Evolutionary conservation across 2,329 filamentous ascomycete species (phyloP), one percentile per base, ranked within the genome.

Genomic region (Aureobasidium zeae): DNA sequence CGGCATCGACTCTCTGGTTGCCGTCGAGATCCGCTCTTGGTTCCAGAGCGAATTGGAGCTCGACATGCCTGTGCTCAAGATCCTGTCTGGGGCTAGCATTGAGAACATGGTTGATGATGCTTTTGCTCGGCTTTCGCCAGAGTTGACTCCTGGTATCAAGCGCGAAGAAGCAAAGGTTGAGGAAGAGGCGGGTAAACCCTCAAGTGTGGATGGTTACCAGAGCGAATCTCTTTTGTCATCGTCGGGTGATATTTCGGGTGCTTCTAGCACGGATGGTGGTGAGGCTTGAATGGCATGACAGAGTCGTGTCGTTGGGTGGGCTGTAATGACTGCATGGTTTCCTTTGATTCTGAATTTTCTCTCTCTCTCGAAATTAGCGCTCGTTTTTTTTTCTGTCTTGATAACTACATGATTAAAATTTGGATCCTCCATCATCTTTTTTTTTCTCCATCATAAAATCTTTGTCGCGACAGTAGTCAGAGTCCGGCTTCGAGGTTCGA

Each of bases 11-110:
- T 66, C 63, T 2, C 49, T 67, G 1, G 43, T 64, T 10, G 61
- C 63, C 0, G 63, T 67, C 2, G 61, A 65, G 16, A 38, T 67
- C 2, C 64, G 70, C 1, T 55, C 64, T 2, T 76, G 71, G 71
- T 69, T 73, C 46, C 28, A 65, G n/a, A 69, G 69, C 42, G 57
- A 67, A 26, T 33, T 72, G 0, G 48, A 65, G 0, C 53, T 65
- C 0, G 65, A 73, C 7, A 37, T 37, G 34, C 34, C 34, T 3
- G 34, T 37, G 34, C 16, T 37, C 21, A 37, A 37, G 22, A 28
- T 37, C 5, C 24, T 37, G 5, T 19, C 22, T 16, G 22, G 34
- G 25, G 22, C 34, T 13, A 37, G 34, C 11, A 37, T 37, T 6
- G 34, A 37, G 22, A 36, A 36, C 21, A 36, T 36, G 34, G 34